Conservation (phyloP, 495 filamentous ascomycete genomes). For the Penicillium arizonense region DNA sequence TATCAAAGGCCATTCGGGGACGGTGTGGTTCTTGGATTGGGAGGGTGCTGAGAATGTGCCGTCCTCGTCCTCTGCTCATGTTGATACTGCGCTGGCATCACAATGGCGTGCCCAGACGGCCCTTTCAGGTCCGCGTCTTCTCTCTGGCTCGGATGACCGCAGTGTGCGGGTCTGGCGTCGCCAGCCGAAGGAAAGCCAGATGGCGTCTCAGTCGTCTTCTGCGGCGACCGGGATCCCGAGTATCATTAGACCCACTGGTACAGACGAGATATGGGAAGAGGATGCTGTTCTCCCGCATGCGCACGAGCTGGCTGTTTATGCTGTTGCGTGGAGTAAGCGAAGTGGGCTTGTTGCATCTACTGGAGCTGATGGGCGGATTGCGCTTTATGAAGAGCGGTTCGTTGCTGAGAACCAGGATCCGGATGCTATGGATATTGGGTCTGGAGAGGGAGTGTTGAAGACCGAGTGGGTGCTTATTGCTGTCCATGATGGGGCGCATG, state of each 20-base stretch:
- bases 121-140: slow-evolving; percentile 60
- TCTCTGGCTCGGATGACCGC: slow-evolving; percentile 76
- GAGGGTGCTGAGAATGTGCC: slow-evolving; percentile 48
- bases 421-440: slow-evolving; percentile 39
- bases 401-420: slow-evolving; percentile 23
- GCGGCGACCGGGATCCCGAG: slow-evolving; percentile 59
- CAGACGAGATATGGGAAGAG: slow-evolving; percentile 78
- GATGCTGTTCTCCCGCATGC: slow-evolving; percentile 66
- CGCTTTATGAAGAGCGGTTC: slow-evolving; percentile 71
- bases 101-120: slow-evolving; percentile 42
- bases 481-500: slow-evolving; percentile 69
- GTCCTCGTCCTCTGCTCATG: neutral
- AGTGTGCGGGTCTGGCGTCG: slow-evolving; percentile 77
- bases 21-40: slow-evolving; percentile 88
- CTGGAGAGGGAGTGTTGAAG: slow-evolving; percentile 1
- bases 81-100: slow-evolving; percentile 9
- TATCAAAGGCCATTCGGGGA: slow-evolving; percentile 70
- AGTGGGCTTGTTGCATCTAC: slow-evolving; percentile 76
- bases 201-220: slow-evolving; percentile 21
- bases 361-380: slow-evolving; percentile 82
- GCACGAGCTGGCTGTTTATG: slow-evolving; percentile 81
- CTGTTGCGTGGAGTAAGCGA: slow-evolving; percentile 72
- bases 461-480: slow-evolving; percentile 70
- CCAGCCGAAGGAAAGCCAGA: slow-evolving; percentile 47
- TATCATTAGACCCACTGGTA: slow-evolving; percentile 69